A percentile compares a stretch with the other conserved stretches of the same genome.
phyloP scores from a whole-genome alignment of 2,329 filamentous ascomycete species.

The Xylariaceae sp. region DNA sequence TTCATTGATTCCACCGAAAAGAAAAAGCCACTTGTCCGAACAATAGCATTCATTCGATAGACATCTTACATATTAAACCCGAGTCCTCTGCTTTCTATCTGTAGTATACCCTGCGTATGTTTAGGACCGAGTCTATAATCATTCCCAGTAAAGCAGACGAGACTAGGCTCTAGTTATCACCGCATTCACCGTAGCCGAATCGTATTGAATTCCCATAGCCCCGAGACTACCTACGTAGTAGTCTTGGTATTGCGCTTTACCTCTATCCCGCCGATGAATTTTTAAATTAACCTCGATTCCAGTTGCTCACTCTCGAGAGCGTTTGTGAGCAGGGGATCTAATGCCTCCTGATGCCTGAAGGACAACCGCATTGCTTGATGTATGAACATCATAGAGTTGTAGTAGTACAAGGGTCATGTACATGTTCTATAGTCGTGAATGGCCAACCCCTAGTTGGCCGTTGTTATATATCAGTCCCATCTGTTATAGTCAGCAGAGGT shows the following conservation, averaged over 20 bases:
- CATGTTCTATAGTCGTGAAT: not conserved
- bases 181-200: not conserved
- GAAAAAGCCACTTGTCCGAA: no score
- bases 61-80: no score
- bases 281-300: not conserved
- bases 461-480: slow-evolving; percentile 34
- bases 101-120: no score
- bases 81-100: no score
- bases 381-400: slow-evolving; percentile 23
- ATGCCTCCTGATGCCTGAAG: slow-evolving; percentile 7
- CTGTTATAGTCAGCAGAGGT: slow-evolving; percentile 23
- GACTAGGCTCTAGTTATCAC: no score
- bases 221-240: not conserved
- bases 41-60: no score
- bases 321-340: not conserved
- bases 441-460: not conserved
- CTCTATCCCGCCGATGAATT: not conserved
- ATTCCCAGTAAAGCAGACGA: no score
- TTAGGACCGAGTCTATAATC: no score
- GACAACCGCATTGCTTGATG: slow-evolving; percentile 15
- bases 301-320: not conserved
- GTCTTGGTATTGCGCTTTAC: not conserved
- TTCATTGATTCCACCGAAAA: no score
- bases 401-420: slow-evolving; percentile 23
- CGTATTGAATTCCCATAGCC: not conserved